Conservation (phyloP, 768 basidiomycete species). For the Naganishia vaughanmartiniae region DNA sequence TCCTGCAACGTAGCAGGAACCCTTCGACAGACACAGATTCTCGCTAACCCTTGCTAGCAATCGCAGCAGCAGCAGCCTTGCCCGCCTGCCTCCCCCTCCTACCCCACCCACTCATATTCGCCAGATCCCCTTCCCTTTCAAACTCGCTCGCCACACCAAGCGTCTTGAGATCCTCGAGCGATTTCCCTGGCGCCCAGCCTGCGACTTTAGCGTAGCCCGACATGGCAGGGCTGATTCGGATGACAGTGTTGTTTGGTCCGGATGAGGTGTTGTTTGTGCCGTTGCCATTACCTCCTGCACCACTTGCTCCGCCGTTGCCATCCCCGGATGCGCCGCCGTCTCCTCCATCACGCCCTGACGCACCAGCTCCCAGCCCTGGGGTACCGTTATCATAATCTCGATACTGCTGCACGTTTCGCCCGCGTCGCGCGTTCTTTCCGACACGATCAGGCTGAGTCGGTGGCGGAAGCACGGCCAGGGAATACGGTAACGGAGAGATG, state of each 20-base stretch:
- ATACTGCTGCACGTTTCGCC: constrained; percentile 4
- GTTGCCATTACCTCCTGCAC: background rate
- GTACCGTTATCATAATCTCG: constrained; percentile 3
- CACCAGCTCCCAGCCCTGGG: constrained; percentile 9
- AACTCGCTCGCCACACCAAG: constrained; percentile 29
- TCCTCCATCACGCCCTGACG: background rate
- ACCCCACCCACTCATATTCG: constrained; percentile 31
- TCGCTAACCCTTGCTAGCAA: background rate
- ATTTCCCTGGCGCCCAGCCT: constrained; percentile 31
- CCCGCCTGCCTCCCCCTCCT: constrained; percentile 27
- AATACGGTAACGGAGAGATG: constrained; percentile 41
- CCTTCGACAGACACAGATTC: background rate
- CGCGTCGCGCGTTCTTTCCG: constrained; percentile 29
- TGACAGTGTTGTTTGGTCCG: constrained; percentile 26
- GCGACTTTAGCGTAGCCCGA: constrained; percentile 31
- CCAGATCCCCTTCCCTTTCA: constrained; percentile 33
- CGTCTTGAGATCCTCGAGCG: constrained; percentile 30
- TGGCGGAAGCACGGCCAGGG: constrained; percentile 40
- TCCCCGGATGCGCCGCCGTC: background rate
- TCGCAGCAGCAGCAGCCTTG: constrained; percentile 19
- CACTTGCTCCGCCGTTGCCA: background rate
- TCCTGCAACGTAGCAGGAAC: background rate
- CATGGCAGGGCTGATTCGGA: constrained; percentile 28
- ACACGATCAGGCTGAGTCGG: constrained; percentile 26
- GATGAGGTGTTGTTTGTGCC: background rate